Evolutionary conservation across 345 rosid genomes (phyloP).

Genomic region (Cardamine chenopodiifolia): DNA sequence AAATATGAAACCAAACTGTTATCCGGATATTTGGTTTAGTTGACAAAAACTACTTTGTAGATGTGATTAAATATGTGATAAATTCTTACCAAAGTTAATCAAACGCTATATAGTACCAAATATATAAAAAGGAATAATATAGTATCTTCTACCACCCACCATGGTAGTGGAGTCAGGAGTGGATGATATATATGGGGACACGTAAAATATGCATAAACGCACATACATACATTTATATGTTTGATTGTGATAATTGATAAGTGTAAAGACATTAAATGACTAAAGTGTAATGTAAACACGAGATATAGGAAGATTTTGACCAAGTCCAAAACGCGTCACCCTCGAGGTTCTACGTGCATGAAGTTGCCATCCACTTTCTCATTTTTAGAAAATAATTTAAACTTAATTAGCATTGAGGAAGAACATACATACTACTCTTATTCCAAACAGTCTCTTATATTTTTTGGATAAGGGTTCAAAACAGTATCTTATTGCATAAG

Average conservation of each 20-base stretch:
- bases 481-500: neutral
- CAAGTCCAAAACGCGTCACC: slow-evolving; percentile 38
- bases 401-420: neutral
- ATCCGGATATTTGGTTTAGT: neutral
- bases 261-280: slow-evolving; percentile 24
- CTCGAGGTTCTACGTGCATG: slow-evolving; percentile 41
- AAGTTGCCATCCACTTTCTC: slow-evolving; percentile 35
- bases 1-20: no score
- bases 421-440: no score
- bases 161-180: slow-evolving; percentile 41
- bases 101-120: neutral
- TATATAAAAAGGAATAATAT: neutral
- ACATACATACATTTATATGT: slow-evolving; percentile 5
- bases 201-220: slow-evolving; percentile 20
- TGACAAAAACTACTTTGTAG: neutral
- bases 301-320: slow-evolving; percentile 23
- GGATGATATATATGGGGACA: slow-evolving; percentile 30
- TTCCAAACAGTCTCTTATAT: no score
- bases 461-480: no score
- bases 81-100: neutral
- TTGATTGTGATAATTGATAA: slow-evolving; percentile 25
- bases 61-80: neutral
- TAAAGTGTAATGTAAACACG: slow-evolving; percentile 36
- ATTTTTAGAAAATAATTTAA: neutral
- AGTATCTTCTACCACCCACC: neutral